phyloP scores from a whole-genome alignment of 305 asterid species.

The Fraxinus dipetala region DNA sequence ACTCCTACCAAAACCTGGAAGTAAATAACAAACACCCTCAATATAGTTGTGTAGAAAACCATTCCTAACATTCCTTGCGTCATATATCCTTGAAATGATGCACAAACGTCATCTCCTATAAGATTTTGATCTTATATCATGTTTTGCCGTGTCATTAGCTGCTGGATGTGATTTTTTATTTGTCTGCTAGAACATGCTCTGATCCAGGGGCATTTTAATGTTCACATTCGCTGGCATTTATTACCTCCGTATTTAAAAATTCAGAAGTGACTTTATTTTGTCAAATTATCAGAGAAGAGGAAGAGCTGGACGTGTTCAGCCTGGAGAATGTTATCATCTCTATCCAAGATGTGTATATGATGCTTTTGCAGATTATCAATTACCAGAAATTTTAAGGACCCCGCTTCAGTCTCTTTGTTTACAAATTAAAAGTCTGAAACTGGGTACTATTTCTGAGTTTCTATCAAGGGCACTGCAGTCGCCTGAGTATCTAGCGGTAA shows the following conservation, averaged over 20 bases:
- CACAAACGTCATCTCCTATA: not conserved
- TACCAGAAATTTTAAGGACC: conserved; percentile 93
- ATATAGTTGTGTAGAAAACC: conserved; percentile 2
- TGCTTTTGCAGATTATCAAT: conserved; percentile 79
- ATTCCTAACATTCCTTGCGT: not conserved
- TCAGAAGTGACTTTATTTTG: not conserved
- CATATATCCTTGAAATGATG: not conserved
- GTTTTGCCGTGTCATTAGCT: not conserved
- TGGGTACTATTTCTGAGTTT: conserved; percentile 82
- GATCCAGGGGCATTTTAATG: conserved; percentile 4
- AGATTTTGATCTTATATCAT: not conserved
- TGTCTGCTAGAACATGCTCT: not conserved
- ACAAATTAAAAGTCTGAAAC: conserved; percentile 90
- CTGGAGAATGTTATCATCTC: conserved; percentile 94
- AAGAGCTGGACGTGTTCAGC: conserved; percentile 98
- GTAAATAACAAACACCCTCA: not conserved
- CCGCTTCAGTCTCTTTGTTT: conserved; percentile 95
- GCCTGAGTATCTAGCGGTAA: conserved; percentile 92
- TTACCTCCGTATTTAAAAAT: not conserved
- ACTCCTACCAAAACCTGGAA: not conserved
- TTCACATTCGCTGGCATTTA: conserved; percentile 13
- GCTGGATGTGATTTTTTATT: conserved; percentile 14
- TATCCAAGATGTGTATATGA: conserved; percentile 84
- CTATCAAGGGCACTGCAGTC: conserved; percentile 86
- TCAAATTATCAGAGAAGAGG: conserved; percentile 78